Evolutionary conservation across 2,329 filamentous ascomycete genomes (phyloP), one percentile per base, ranked within the genome.

Genomic region (Akanthomyces uredinophilus): DNA sequence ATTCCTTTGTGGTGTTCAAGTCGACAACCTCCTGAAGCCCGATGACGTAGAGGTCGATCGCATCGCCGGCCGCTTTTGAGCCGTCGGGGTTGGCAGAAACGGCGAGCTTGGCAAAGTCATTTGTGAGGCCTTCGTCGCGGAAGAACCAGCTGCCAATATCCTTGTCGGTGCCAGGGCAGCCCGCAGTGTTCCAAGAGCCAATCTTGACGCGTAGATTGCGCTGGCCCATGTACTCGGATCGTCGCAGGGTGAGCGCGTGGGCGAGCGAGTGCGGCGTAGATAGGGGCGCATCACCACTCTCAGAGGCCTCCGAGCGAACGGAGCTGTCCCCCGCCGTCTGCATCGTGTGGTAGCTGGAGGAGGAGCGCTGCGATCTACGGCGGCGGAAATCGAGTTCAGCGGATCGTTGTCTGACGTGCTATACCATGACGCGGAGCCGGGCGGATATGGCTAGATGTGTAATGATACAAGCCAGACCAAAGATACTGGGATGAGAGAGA

Each of bases 171-270:
- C 90, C 92, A 14, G 90, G 86, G 66, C 90, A 87, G 1, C 89
- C 87, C 4, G 92, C 95, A 18, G 96, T 91, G 75, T 99, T 99
- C 95, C 95, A 99, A 0, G 91, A 89, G 47, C 94, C 95, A 57
- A 99, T 83, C 76, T 97, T 97, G 74, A 99, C 84, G 66, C 87
- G 88, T 68, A 96, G 85, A 56, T 83, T 83, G 72, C 87, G 87
- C 49, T 87, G 84, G 43, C 87, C 85, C 29, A 89, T 88, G 73
- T 93, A 99, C 73, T 98, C 93, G 54, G 84, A 78, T 69, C 87
- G 85, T 60, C 95, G 85, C 44, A 89, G 87, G 70, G 88, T 84
- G 44, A 98, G 79, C 35, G 85, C 84, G 64, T 79, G 80, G 51
- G 84, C 84, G n/a, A 89, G 81, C 4, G 85, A 87, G 59, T 82